Evolutionary conservation across 371 early-diverging fungal genomes (phyloP), one percentile per base, ranked within the genome.

Genomic region (Mucor saturninus): DNA sequence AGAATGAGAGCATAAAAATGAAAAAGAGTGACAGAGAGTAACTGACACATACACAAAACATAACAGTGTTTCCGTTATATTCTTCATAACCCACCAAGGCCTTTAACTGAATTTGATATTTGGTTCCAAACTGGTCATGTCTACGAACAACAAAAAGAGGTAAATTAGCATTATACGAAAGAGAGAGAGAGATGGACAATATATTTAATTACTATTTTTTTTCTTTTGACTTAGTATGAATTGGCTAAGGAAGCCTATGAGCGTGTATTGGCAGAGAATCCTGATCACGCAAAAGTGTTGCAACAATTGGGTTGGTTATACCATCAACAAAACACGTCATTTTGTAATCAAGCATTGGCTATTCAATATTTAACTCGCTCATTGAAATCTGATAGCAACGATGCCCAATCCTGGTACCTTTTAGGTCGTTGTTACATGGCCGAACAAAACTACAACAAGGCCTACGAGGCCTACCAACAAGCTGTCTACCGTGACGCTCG

Each of bases 51-150:
- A 21, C 21, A 21, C 21, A 21, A 21, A 21, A 21, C 0, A 21
- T 21, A 21, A 21, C 21, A 56, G 84, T 95, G 95, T 78, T 96
- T 97, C 77, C 86, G 89, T 49, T 93, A 94, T 77, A 94, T 96
- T 49, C 74, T 95, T 14, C 74, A 79, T 40, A 80, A 83, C 30
- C 97, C 97, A 4, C 97, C 97, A 29, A 87, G 86, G 66, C 97
- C 98, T 14, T 81, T 97, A 28, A 92, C 90, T 32, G 94, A 94
- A 65, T 83, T 87, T 3, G 98, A 98, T 69, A 93, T 98, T 54
- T 94, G 93, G 94, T 96, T 95, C 74, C 96, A 98, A 75, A 95
- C 97, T 52, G 98, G 95, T 29, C 94, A 93, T 67, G 92, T 95
- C 14, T 90, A 94, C 71, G 97, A 96, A 73, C 91, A 92, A 62